Evolutionary conservation across 176 grass and related monocot species (phyloP), one percentile per base, ranked within the genome.

Genomic region (Typha latifolia): DNA sequence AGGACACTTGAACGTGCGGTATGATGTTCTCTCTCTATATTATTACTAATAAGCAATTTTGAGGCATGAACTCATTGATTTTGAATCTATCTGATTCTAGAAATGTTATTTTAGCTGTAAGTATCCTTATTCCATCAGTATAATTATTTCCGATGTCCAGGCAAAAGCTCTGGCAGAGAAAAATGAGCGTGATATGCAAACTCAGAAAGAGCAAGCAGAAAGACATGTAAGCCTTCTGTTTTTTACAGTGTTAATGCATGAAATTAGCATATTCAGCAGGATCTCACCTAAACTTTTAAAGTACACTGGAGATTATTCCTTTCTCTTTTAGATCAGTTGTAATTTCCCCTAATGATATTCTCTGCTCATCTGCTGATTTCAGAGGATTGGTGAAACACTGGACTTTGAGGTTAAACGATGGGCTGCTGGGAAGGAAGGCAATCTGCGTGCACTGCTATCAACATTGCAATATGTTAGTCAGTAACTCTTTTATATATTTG

Each of bases 321-420:
- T 16, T 55, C 14, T 14, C 15, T 6, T 55, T 55, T 55, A 55
- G 16, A 55, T 55, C 51, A 29, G 27, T 3, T 29, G 27, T 3
- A 29, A 29, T 29, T 29, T 29, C 27, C 27, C 27, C 27, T 29
- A 29, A 29, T 29, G 27, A 2, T 29, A 29, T 2, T 26, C 27
- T 29, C 27, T 29, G 27, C 27, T 29, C 27, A 29, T 29, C 27
- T 67, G 18, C 50, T 87, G 66, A 84, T 80, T 83, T 62, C 89
- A 99, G 94, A 99, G 94, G 70, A 85, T 99, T 59, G 62, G 57
- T 12, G 94, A 81, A 77, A 72, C 76, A 48, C 68, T 90, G 13
- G 89, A 99, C 77, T 82, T 90, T 18, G 94, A 99, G 78, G 90
- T 99, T 66, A 99, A 84, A 78, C 84, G 94, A 34, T 99, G 94